Evolutionary conservation across 2,329 filamentous ascomycete genomes (phyloP), one percentile per base, ranked within the genome.

Genomic region (Botryosphaeria agaves): DNA sequence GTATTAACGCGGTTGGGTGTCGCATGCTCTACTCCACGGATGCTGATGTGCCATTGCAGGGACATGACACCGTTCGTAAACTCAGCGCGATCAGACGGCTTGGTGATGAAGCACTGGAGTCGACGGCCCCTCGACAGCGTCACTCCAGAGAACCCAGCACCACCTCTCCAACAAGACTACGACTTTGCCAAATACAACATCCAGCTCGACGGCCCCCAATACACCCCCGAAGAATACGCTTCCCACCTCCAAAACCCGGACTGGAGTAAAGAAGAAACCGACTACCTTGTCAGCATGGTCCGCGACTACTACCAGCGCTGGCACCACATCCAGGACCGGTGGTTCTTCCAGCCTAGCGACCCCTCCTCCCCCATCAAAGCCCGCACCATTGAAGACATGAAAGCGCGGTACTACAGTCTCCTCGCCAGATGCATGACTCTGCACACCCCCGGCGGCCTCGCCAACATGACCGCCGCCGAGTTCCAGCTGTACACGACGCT

Each of bases 261-360:
- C 42, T 98, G 89, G 89, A 76, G 79, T 9, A 82, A 78, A 45
- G 77, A 89, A 43, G 89, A 98, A 56, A 98, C 89, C 6, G 84
- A 94, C 48, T 94, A 94, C 47, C 56, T 98, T 38, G 68, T 95
- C 48, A 61, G 70, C 3, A 51, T 87, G 20, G 80, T 72, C 9
- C 66, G 66, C 34, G 77, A 85, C 28, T 93, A 75, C 47, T 83
- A 92, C 46, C 65, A 93, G 36, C 76, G 89, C 41, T 98, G 89
- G 84, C 69, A 87, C 3, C 53, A 95, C 11, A 81, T 98, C 36
- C 82, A 77, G 63, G 89, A 98, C 52, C 79, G 87, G 34, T 98
- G 94, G 56, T 81, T 92, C 32, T 92, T 71, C 49, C 56, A 65
- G 28, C 57, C 58, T 2, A 43, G 43, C 16, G 26, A 19, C 32